These are phyloP conservation scores for Eudorina sp. DNA, from an alignment of 139 green algal genomes.

Conservation along the genomic window DNA sequence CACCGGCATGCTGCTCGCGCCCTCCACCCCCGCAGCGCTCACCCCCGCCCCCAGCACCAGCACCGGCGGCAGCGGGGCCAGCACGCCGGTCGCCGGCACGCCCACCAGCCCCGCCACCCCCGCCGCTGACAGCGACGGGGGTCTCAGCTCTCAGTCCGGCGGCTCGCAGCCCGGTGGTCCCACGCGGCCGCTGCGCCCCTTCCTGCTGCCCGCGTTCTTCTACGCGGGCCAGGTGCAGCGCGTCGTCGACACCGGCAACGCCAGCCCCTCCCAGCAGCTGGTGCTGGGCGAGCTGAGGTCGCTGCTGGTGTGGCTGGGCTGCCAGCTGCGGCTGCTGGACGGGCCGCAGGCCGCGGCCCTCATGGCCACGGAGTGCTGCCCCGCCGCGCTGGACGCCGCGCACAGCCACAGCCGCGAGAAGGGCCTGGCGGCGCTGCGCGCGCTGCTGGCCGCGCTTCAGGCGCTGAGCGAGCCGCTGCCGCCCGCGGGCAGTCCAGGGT, in stretches of 20 bases:
- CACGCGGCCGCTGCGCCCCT: conserved; percentile 25
- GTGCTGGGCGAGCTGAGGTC: conserved; percentile 44
- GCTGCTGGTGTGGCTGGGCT: conserved; percentile 49
- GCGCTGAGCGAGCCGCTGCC: background rate
- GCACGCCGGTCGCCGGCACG: too few species aligned
- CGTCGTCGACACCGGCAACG: conserved; percentile 45
- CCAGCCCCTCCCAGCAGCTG: conserved; percentile 9
- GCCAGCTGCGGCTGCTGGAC: conserved; percentile 35
- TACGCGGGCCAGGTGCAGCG: conserved; percentile 53
- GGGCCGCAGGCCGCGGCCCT: background rate
- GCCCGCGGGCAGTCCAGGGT: background rate
- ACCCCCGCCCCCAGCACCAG: too few species aligned
- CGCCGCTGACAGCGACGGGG: too few species aligned
- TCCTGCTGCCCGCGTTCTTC: conserved; percentile 57
- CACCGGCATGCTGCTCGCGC: conserved; percentile 5
- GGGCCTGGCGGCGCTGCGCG: conserved; percentile 16
- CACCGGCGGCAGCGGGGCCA: too few species aligned
- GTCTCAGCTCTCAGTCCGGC: too few species aligned
- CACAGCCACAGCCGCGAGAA: conserved; percentile 1
- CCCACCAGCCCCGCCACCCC: too few species aligned
- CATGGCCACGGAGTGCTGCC: background rate
- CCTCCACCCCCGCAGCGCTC: too few species aligned
- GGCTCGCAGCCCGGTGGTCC: background rate
- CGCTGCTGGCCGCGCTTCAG: conserved; percentile 10
- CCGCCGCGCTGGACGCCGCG: background rate